Conservation (phyloP, 305 asterid species). For the Withania somnifera region DNA sequence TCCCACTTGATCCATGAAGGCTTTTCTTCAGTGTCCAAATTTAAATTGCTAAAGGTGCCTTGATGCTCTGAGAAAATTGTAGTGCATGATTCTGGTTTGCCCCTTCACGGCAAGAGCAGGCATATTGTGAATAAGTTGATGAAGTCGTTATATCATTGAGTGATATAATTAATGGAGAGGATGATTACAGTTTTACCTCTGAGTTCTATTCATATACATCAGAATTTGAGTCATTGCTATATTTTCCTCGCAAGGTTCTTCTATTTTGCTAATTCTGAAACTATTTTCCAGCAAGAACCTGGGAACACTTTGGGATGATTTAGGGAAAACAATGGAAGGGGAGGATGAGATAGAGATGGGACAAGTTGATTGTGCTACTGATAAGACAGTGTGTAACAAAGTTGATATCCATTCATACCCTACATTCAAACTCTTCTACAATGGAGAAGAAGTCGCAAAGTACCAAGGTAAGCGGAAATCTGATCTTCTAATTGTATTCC, state of each 20-base stretch:
- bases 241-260: background rate
- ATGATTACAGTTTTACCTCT: background rate
- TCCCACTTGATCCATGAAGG: background rate
- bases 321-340: constrained; percentile 88
- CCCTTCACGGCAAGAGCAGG: background rate
- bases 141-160: background rate
- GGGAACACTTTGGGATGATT: constrained; percentile 92
- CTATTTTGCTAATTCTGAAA: background rate
- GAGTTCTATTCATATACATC: background rate
- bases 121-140: background rate
- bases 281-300: constrained; percentile 58
- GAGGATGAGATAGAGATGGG: constrained; percentile 96
- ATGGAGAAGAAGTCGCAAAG: constrained; percentile 78
- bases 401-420: constrained; percentile 93
- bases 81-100: background rate
- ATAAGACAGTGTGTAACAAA: constrained; percentile 61
- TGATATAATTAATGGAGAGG: background rate
- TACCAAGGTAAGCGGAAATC: constrained; percentile 51
- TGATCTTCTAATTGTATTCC: background rate
- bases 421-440: constrained; percentile 85
- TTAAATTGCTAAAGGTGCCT: background rate
- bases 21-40: background rate
- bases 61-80: background rate
- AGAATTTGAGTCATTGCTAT: background rate
- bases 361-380: constrained; percentile 72